Evolutionary conservation across 116 monocot species (phyloP), one percentile per base, ranked within the genome.

Genomic region (Iris pallida): DNA sequence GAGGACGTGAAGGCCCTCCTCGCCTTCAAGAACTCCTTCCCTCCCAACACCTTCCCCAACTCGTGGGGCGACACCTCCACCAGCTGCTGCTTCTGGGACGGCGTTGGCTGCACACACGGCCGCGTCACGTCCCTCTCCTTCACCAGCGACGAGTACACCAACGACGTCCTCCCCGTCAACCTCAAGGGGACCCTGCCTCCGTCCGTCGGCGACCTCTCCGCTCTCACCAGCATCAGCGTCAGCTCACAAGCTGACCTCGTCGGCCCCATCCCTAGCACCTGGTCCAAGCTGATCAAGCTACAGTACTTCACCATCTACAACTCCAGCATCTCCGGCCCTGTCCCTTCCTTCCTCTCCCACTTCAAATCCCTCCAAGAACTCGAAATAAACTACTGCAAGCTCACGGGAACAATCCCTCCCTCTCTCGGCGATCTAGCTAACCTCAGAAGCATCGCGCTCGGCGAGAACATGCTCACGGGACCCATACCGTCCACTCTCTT

Each of bases 231-330:
- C 30, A 53, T 63, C 42, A n/a, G 11, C 69, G 6, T 76, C 69
- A 7, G 19, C 47, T 3, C 45, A 16, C 45, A 42, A 14, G 5
- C 53, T 4, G 1, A 51, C 61, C 12, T 76, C 60, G 59, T 61
- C 11, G 76, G 76, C 20, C 52, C 76, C 14, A 69, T 76, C 11
- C 76, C 76, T 0, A 57, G 5, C 45, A 45, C 19, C 57, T 42
- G 56, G 9, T 17, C 57, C 16, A 8, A 46, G 40, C 2, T 60
- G 42, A 56, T 18, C 16, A 41, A 7, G 7, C 57, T 57, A 7
- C 14, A 2, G 16, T 2, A 0, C 14, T 3, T 57, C 16, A 18
- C 14, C 57, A 7, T 57, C 57, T 57, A n/a, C 49, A 13, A 51
- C 16, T 11, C 14, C 57, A n/a, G 0, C 13, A 7, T 57, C 57